Evolutionary conservation across 2,329 filamentous ascomycete species (phyloP).

Genomic region (Arthrobotrys conoides): DNA sequence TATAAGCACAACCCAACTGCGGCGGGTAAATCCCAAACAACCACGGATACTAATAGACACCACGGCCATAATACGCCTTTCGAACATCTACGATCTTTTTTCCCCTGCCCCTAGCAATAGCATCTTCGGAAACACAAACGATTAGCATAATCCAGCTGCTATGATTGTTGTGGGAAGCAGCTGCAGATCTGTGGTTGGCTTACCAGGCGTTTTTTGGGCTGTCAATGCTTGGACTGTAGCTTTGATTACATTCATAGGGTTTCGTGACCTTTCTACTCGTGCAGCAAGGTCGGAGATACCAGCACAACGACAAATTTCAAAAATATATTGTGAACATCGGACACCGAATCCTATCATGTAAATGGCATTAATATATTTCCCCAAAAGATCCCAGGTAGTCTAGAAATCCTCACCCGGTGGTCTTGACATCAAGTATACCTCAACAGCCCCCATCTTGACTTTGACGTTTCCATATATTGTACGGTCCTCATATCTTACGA

Average conservation of each 20-base stretch:
- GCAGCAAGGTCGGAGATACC: conserved; percentile 91
- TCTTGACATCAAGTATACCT: conserved; percentile 83
- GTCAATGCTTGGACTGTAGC: conserved; percentile 86
- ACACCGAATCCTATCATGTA: conserved; percentile 83
- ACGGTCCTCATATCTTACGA: conserved; percentile 88
- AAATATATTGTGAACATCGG: conserved; percentile 90
- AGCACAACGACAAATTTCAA: conserved; percentile 89
- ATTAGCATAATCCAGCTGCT: background rate
- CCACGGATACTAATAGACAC: conserved; percentile 59
- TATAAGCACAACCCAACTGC: background rate
- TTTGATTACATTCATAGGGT: conserved; percentile 98
- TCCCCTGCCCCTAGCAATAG: conserved; percentile 87
- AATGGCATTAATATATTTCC: conserved; percentile 4
- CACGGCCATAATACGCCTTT: conserved; percentile 85
- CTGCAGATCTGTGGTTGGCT: background rate
- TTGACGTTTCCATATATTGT: conserved; percentile 90
- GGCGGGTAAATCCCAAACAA: background rate
- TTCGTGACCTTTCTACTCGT: conserved; percentile 84
- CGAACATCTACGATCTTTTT: conserved; percentile 96
- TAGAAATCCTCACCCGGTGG: conserved; percentile 81
- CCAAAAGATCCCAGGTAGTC: background rate
- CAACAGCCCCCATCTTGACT: conserved; percentile 87
- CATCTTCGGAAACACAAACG: conserved; percentile 70
- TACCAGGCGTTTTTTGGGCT: conserved; percentile 81
- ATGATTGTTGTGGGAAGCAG: background rate